Evolutionary conservation across 2,329 filamentous ascomycete species (phyloP).

Genomic region (Penicillium sp.): DNA sequence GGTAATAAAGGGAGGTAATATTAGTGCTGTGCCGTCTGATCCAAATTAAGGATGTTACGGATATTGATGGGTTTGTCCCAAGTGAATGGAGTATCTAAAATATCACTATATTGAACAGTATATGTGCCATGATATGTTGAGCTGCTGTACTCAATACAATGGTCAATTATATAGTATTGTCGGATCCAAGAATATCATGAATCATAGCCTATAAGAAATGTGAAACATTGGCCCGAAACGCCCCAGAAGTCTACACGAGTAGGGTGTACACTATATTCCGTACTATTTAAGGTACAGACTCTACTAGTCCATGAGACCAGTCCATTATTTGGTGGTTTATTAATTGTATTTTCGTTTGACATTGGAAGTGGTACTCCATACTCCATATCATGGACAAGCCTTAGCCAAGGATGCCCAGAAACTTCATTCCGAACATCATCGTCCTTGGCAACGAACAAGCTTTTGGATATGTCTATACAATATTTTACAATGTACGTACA

Average conservation of each 20-base stretch:
- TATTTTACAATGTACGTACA: too few species aligned
- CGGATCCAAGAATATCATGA: background rate
- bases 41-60: background rate
- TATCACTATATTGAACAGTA: background rate
- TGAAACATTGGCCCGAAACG: background rate
- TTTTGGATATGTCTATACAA: background rate
- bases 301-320: background rate
- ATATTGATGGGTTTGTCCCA: background rate
- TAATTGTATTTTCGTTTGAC: background rate
- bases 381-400: background rate
- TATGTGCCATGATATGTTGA: background rate
- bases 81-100: background rate
- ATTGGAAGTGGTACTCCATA: too few species aligned
- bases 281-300: background rate
- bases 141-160: background rate
- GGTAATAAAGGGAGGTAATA: background rate
- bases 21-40: background rate
- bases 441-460: conserved; percentile 9
- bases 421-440: background rate
- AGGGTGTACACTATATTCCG: background rate
- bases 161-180: background rate
- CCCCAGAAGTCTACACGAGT: too few species aligned
- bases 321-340: background rate
- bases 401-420: conserved; percentile 4
- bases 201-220: background rate